Evolutionary conservation across 2,329 filamentous ascomycete genomes (phyloP).

Genomic region (Hypoxylon sp.): DNA sequence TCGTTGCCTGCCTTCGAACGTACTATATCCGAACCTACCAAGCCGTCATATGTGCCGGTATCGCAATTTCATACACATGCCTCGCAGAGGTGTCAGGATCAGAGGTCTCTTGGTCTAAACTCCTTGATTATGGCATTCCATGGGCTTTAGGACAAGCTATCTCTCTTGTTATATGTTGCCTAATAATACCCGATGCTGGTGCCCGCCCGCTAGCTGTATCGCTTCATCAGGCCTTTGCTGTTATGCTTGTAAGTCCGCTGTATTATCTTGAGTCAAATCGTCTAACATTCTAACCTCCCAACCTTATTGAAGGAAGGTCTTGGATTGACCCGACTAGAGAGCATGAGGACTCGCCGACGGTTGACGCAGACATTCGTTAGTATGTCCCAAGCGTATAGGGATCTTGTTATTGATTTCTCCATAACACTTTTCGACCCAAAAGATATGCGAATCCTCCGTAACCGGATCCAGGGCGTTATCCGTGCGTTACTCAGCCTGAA

Average conservation of each 20-base stretch:
- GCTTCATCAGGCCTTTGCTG: constrained; percentile 60
- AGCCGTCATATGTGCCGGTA: constrained; percentile 64
- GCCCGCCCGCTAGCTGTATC: constrained; percentile 62
- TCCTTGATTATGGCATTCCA: constrained; percentile 65
- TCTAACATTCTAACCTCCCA: constrained; percentile 36
- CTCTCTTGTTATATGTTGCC: constrained; percentile 60
- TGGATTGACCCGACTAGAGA: constrained; percentile 53
- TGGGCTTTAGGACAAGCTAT: constrained; percentile 68
- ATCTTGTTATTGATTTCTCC: constrained; percentile 68
- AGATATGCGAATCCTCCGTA: constrained; percentile 64
- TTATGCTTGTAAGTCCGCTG: constrained; percentile 57
- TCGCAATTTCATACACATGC: constrained; percentile 66
- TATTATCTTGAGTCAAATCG: constrained; percentile 4
- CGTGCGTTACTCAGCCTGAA: constrained; percentile 65
- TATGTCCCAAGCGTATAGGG: constrained; percentile 66
- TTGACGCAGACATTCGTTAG: constrained; percentile 66
- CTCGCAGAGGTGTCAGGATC: constrained; percentile 61
- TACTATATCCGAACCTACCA: constrained; percentile 69
- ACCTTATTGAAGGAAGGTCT: constrained; percentile 55
- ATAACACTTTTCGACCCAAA: constrained; percentile 64
- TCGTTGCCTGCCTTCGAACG: constrained; percentile 64
- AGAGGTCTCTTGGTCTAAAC: constrained; percentile 61
- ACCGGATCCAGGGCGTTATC: constrained; percentile 66
- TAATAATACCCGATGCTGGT: constrained; percentile 67
- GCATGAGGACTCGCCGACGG: constrained; percentile 54